Percentiles rank a stretch among this genome's conserved stretches.
Conservation (phyloP, 495 filamentous ascomycete species). For the Massariosphaeria phaeospora region DNA sequence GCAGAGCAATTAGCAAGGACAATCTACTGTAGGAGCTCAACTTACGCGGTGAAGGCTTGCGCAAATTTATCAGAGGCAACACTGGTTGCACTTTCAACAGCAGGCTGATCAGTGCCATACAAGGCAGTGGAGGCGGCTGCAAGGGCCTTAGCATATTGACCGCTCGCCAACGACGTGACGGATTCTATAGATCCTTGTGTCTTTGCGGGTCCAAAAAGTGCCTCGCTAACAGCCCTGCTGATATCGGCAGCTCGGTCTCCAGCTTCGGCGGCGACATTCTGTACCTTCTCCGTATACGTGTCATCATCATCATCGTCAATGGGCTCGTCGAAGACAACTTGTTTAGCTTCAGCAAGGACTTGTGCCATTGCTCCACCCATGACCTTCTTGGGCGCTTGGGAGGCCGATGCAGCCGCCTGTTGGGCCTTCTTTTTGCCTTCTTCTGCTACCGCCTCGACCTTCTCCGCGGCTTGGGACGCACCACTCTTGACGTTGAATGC, state of each 20-base stretch:
- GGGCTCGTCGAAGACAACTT: constrained; percentile 52
- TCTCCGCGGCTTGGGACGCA: constrained; percentile 31
- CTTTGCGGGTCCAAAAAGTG: constrained; percentile 43
- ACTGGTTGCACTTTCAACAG: constrained; percentile 47
- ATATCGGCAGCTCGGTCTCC: constrained; percentile 50
- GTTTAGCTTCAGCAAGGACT: constrained; percentile 44
- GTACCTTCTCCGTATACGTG: constrained; percentile 47
- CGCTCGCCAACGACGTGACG: constrained; percentile 48
- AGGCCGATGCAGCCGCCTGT: neutral
- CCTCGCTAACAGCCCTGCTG: constrained; percentile 52
- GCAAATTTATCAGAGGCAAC: constrained; percentile 54
- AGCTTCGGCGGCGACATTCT: constrained; percentile 49
- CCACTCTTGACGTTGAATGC: constrained; percentile 3
- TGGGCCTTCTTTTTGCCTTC: neutral
- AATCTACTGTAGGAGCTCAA: constrained; percentile 5
- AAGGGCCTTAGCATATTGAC: constrained; percentile 54
- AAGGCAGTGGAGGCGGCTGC: constrained; percentile 54
- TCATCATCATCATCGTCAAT: constrained; percentile 47
- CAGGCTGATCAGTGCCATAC: constrained; percentile 53
- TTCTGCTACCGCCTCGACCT: constrained; percentile 9
- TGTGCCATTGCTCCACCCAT: constrained; percentile 55
- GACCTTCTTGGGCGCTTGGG: constrained; percentile 42
- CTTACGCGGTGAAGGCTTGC: constrained; percentile 59
- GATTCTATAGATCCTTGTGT: constrained; percentile 46
- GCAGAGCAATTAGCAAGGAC: neutral